Evolutionary conservation across 2,329 filamentous ascomycete genomes (phyloP).

Genomic region (Sclerotinia borealis): DNA sequence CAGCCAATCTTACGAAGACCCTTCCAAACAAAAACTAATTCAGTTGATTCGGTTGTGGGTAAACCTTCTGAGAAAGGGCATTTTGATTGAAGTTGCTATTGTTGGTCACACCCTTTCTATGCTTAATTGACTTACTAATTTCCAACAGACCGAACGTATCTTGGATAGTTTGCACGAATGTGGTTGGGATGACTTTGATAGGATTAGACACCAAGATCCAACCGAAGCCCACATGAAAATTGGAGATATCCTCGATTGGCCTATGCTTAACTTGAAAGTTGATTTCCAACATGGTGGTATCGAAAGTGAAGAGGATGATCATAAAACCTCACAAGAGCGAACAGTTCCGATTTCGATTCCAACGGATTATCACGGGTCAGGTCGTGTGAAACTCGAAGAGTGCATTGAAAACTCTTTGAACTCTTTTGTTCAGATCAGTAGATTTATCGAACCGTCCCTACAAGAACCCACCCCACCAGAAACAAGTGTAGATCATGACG

Average conservation of each 20-base stretch:
- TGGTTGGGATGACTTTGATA: slow-evolving; percentile 77
- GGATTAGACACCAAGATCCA: slow-evolving; percentile 82
- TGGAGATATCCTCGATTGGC: slow-evolving; percentile 80
- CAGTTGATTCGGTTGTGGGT: slow-evolving; percentile 83
- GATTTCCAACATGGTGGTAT: slow-evolving; percentile 91
- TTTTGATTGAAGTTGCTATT: slow-evolving; percentile 78
- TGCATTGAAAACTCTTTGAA: slow-evolving; percentile 96
- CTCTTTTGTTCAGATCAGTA: slow-evolving; percentile 72
- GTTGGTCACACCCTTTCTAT: slow-evolving; percentile 41
- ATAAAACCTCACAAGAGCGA: slow-evolving; percentile 90
- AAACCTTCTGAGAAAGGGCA: slow-evolving; percentile 80
- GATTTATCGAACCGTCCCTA: slow-evolving; percentile 61
- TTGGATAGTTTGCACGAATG: slow-evolving; percentile 78
- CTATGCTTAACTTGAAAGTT: slow-evolving; percentile 84
- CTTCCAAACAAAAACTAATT: slow-evolving; percentile 65
- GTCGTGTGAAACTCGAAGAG: slow-evolving; percentile 71
- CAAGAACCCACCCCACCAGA: slow-evolving; percentile 42
- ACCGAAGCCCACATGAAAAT: slow-evolving; percentile 96
- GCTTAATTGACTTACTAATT: slow-evolving; percentile 15
- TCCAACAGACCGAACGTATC: slow-evolving; percentile 64
- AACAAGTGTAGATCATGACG: slow-evolving; percentile 13
- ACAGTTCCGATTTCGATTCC: slow-evolving; percentile 89
- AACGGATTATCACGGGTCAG: slow-evolving; percentile 47
- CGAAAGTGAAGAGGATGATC: slow-evolving; percentile 75
- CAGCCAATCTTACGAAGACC: slow-evolving; percentile 64